Evolutionary conservation across 192 early-diverging fungal genomes (phyloP).

Genomic region (Dissophora globulifera): DNA sequence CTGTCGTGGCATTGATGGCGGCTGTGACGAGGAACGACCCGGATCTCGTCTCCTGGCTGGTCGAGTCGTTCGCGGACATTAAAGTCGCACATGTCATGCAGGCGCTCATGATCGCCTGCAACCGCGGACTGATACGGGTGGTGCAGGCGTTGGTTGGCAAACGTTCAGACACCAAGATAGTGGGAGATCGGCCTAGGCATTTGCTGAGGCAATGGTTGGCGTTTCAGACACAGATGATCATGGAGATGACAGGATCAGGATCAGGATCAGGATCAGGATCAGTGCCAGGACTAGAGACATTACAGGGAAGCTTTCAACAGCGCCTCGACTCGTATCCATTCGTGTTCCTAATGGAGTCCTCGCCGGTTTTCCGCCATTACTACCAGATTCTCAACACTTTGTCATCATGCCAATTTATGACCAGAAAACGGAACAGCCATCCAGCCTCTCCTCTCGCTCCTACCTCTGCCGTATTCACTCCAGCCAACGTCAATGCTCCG

Average conservation of each 20-base stretch:
- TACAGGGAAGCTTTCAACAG: not conserved
- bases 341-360: constrained; percentile 45
- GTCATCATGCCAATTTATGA: constrained; percentile 42
- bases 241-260: not conserved
- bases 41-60: constrained; percentile 25
- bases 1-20: constrained; percentile 44
- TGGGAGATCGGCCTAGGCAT: not conserved
- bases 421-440: not conserved
- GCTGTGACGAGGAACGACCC: constrained; percentile 39
- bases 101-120: constrained; percentile 44
- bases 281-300: not conserved
- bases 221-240: constrained; percentile 17
- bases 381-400: constrained; percentile 44
- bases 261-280: not conserved
- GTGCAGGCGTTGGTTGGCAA: constrained; percentile 19
- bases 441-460: not conserved
- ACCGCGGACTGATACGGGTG: constrained; percentile 26
- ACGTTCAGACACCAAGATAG: not conserved
- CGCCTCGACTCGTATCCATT: constrained; percentile 31
- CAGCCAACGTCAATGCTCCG: not conserved
- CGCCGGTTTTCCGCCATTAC: constrained; percentile 38
- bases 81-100: constrained; percentile 43
- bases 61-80: constrained; percentile 49
- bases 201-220: constrained; percentile 27
- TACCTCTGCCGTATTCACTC: too few species aligned